Evolutionary conservation across 106 monocot genomes (phyloP), one percentile per base, ranked within the genome.

Genomic region (Dendrobium nobile): DNA sequence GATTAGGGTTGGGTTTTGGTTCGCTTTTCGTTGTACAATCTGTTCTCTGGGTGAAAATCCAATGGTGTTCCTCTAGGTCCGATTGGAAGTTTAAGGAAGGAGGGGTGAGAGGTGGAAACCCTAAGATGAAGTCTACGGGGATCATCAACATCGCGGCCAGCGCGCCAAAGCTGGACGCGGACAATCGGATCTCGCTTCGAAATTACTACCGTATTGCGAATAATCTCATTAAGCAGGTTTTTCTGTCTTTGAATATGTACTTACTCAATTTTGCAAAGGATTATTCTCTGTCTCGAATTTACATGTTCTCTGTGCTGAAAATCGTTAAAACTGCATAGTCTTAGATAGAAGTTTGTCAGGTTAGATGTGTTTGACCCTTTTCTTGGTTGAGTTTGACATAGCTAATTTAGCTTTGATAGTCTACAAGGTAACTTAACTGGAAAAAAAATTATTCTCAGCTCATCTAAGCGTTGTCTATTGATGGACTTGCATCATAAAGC

Each of bases 201-300:
- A 78, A 81, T 42, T 99, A 99, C 85, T 99, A 89, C 80, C 78
- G 95, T 77, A 95, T 99, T 67, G 98, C 98, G 4, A 79, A 89
- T 59, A 91, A 82, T 83, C 87, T 98, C 17, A 86, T 92, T 77
- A 88, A 84, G 73, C 98, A 99, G 95, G 98, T 95, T 2, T 19
- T 59, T 70, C 43, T 74, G 61, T 70, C 75, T 28, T 16, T 37
- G 47, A 74, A 40, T 58, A 26, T 56, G 20, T 4, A 40, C 6
- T 26, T 42, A 5, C 3, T 19, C 3, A 78, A 27, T 26, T 26
- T 78, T 27, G 4, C 13, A 13, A 33, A 15, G 8, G 42, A 5
- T 44, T n/a, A 16, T 43, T 44, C 6, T 74, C 9, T 41, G 4
- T 70, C 33, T 20, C 42, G 41, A 73, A 41, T 73, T 73, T 74